A percentile compares a stretch with the other conserved stretches of the same genome.
These are phyloP conservation scores for Penicillium pulvis DNA, from an alignment of 495 filamentous ascomycete genomes.

Conservation along the genomic window DNA sequence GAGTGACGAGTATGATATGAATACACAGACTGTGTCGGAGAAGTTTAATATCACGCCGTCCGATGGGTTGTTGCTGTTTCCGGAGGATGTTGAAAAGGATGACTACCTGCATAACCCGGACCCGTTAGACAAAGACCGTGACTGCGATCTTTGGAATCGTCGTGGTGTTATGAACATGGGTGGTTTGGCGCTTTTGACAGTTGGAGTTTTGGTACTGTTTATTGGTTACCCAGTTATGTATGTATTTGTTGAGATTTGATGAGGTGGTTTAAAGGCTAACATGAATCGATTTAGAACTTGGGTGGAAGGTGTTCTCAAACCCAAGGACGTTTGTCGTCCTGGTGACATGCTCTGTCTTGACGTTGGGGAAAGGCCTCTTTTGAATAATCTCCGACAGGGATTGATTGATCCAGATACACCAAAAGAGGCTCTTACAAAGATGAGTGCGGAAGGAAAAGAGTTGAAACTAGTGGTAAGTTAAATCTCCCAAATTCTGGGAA, in stretches of 20 bases:
- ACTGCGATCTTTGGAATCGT: constrained; percentile 69
- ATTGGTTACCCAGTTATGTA: constrained; percentile 77
- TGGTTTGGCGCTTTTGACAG: constrained; percentile 59
- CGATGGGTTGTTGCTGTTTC: constrained; percentile 68
- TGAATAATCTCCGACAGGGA: constrained; percentile 61
- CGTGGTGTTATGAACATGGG: constrained; percentile 70
- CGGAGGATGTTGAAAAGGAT: constrained; percentile 78
- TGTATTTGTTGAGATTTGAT: constrained; percentile 21
- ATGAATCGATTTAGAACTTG: constrained; percentile 52
- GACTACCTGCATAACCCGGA: constrained; percentile 77
- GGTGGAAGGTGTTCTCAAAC: constrained; percentile 39
- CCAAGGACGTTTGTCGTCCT: constrained; percentile 35
- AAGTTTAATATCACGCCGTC: constrained; percentile 79
- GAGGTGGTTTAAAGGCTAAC: constrained; percentile 9
- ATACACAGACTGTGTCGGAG: constrained; percentile 76
- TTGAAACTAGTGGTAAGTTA: constrained; percentile 64
- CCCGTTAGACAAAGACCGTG: constrained; percentile 62
- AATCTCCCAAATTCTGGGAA: neutral
- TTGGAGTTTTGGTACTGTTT: constrained; percentile 68
- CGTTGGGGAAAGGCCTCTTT: constrained; percentile 54
- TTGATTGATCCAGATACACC: constrained; percentile 78
- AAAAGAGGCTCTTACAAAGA: constrained; percentile 57
- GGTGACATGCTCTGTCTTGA: constrained; percentile 58
- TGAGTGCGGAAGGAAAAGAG: constrained; percentile 57
- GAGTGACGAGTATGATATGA: constrained; percentile 67